Evolutionary conservation across 1,284 basidiomycete species (phyloP).

Genomic region (Cutaneotrichosporon sp.): DNA sequence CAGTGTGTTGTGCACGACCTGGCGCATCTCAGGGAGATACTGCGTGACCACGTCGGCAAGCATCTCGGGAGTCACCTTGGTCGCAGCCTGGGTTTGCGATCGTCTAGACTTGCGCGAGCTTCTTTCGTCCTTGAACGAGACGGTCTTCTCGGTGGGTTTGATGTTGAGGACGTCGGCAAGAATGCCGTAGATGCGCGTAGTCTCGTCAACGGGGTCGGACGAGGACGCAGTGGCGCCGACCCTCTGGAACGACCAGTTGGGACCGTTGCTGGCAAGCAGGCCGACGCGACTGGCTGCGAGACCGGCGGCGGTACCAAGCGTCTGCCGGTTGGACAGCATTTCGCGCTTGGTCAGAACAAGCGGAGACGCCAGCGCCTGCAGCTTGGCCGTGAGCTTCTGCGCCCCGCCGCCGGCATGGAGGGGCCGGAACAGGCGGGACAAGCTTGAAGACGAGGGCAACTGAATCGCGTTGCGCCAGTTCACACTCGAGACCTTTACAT

Average conservation of each 20-base stretch:
- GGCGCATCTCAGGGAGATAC: slow-evolving; percentile 35
- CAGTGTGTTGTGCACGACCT: slow-evolving; percentile 29
- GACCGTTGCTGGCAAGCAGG: slow-evolving; percentile 44
- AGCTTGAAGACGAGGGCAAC: neutral
- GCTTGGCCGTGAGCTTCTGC: slow-evolving; percentile 10
- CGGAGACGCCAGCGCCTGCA: slow-evolving; percentile 43
- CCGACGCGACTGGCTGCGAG: slow-evolving; percentile 41
- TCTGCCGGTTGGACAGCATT: slow-evolving; percentile 39
- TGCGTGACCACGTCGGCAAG: slow-evolving; percentile 39
- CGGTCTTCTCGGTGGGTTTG: slow-evolving; percentile 10
- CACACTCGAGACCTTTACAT: slow-evolving; percentile 25
- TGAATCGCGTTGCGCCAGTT: slow-evolving; percentile 16
- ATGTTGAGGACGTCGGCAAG: slow-evolving; percentile 44
- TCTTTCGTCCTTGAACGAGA: slow-evolving; percentile 10
- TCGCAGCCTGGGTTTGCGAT: neutral
- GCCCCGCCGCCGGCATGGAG: slow-evolving; percentile 13
- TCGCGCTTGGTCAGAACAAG: slow-evolving; percentile 48
- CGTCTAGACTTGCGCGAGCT: slow-evolving; percentile 2
- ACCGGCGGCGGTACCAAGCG: slow-evolving; percentile 37
- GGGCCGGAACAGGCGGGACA: slow-evolving; percentile 18
- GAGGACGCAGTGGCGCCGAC: slow-evolving; percentile 7
- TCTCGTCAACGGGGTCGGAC: slow-evolving; percentile 35
- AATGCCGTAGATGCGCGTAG: slow-evolving; percentile 39
- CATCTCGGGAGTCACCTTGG: slow-evolving; percentile 25
- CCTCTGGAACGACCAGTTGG: slow-evolving; percentile 32